Evolutionary conservation across 2,329 filamentous ascomycete species (phyloP), one percentile per base, ranked within the genome.

Genomic region (Huntiella abstrusa): DNA sequence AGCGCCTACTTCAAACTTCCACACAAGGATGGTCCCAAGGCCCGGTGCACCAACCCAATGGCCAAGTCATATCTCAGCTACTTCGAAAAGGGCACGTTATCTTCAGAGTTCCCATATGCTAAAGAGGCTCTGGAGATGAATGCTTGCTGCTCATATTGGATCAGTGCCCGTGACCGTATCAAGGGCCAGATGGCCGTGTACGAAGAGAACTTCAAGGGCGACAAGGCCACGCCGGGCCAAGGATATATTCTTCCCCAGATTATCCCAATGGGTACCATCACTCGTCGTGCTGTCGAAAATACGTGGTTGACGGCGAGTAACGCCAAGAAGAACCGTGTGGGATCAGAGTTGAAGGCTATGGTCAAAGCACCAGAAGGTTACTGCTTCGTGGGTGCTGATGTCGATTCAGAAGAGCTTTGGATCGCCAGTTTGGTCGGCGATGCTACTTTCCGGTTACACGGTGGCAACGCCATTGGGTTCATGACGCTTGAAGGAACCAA

Each of bases 401-500:
- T 98, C 4, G 91, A 98, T 58, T 95, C 87, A 2, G 80, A 98
- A 59, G 91, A 98, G 60, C 70, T 98, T 5, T 98, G 92, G 91
- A 98, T 98, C 55, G 92, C 91, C 3, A 94, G 85, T 60, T 69
- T 98, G 1, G 75, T 98, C 2, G 91, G 91, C 17, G 91, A 98
- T 59, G 84, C 91, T 3, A 86, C 87, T 17, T 98, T 98, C 65
- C 81, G 85, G 56, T 68, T 98, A 1, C 91, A 98, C 54, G 92
- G 91, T 37, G 92, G 91, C 45, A 96, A 95, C 58, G 91, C 92
- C 1, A 83, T 98, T 49, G 91, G 92, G 0, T 98, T 98, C 66
- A 98, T 98, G 92, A 98, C 91, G 0, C 68, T 98, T 1, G 92
- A 98, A 64, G 88, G 91, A 11, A 91, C 85, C 43, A 96, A 98